These are phyloP conservation scores for Cruciata laevipes DNA, from an alignment of 257 asterid genomes.

Conservation along the genomic window DNA sequence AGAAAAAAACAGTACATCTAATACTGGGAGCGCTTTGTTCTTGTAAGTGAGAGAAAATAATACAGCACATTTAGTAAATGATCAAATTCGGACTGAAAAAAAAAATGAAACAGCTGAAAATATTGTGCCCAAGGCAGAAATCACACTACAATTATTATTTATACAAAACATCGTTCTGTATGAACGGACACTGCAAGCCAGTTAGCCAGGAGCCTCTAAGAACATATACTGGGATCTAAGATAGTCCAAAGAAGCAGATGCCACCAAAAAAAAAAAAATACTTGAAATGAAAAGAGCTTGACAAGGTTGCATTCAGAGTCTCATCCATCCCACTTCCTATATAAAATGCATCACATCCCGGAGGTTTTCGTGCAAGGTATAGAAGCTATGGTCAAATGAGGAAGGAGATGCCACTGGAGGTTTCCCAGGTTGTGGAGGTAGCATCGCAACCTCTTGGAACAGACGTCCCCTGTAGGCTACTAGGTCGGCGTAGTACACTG, in stretches of 20 bases:
- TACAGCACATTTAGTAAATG: too few relatives aligned
- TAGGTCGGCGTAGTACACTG: constrained; percentile 67
- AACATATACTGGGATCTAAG: background rate
- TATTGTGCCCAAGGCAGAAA: background rate
- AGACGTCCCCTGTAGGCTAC: constrained; percentile 71
- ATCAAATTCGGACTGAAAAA: too few relatives aligned
- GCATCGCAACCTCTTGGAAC: constrained; percentile 43
- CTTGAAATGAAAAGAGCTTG: background rate
- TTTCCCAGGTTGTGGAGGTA: constrained; percentile 16
- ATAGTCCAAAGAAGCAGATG: background rate
- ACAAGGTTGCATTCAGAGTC: background rate
- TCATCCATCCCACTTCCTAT: background rate
- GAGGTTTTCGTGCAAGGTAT: constrained; percentile 36
- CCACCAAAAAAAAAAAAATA: background rate
- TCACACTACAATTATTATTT: background rate
- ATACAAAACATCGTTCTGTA: background rate
- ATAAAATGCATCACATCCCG: constrained; percentile 36
- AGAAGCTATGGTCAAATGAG: constrained; percentile 34
- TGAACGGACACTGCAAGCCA: background rate
- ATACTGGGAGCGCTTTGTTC: too few relatives aligned
- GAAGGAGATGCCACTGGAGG: constrained; percentile 14
- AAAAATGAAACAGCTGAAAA: background rate
- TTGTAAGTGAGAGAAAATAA: too few relatives aligned
- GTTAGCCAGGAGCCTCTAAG: background rate
- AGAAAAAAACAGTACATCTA: too few relatives aligned